Base-by-base conservation (phyloP, 306 rosid species). In the Rosa chinensis region DNA sequence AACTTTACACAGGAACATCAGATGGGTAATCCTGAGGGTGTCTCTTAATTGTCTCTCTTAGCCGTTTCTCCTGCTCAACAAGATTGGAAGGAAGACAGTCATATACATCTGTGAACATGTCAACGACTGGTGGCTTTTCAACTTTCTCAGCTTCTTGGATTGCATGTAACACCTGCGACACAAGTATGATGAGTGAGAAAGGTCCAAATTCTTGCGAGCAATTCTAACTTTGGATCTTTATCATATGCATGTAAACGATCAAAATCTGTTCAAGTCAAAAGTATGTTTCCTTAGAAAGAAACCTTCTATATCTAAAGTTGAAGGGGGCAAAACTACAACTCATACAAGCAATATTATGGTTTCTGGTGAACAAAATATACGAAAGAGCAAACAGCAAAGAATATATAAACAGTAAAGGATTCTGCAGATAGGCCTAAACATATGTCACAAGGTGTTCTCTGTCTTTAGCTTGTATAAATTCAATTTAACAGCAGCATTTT, bases 141-240 rank as follows among this genome's bases (percentile, higher is more conserved):
- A 76, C 77, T 75, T 85, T 85, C 86, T 95, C 99, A 13, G 99
- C 98, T 44, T 84, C 90, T 80, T 93, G 99, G 85, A 95, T 93
- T 64, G 92, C 93, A 78, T 85, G 90, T 61, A 93, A 80, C 50
- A 92, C 45, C 99, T 91, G 90, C 81, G 61, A 64, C 49, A 87
- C 82, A 82, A 80, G 72, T 69, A 74, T 43, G 23, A 14, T 4
- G n/a, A 17, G 66, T 80, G 45, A 79, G 82, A 71, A 72, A 77
- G 28, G 17, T 62, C 25, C 37, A 52, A 8, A 59, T 4, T 50
- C 49, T 73, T 32, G 10, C 5, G 12, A 17, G 12, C 39, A 50
- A 47, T 1, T 32, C n/a, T 63, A 13, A 63, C 64, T 58, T 58
- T 58, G 25, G 64, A 10, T 58, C 5, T 21, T 23, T 17, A 1